Conservation (phyloP, 139 green algal species). For the Zygnema cylindricum region DNA sequence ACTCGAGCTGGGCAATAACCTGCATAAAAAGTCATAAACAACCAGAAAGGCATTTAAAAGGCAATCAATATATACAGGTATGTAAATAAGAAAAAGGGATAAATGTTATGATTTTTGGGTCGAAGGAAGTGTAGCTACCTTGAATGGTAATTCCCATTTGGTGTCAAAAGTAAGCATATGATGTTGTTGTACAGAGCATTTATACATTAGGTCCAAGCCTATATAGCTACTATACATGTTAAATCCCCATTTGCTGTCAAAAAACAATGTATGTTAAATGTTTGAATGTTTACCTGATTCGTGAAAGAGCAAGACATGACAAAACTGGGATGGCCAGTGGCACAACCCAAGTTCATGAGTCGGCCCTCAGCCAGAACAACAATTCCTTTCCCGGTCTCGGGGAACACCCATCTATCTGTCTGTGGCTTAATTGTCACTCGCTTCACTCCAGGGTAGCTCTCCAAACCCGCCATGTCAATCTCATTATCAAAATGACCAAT, state of each 20-base stretch:
- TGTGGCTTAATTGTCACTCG: constrained; percentile 97
- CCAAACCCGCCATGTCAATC: constrained; percentile 97
- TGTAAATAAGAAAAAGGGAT: too few species aligned
- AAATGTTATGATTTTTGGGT: neutral
- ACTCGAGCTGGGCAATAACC: constrained; percentile 98
- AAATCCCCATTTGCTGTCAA: too few species aligned
- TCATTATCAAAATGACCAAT: constrained; percentile 99
- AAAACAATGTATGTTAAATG: too few species aligned
- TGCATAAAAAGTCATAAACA: constrained; percentile 49
- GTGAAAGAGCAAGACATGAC: constrained; percentile 99
- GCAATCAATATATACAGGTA: neutral
- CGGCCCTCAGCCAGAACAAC: constrained; percentile 97
- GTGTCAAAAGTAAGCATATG: too few species aligned
- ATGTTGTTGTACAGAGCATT: too few species aligned
- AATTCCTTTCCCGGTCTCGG: constrained; percentile 93
- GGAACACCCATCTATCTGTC: constrained; percentile 97
- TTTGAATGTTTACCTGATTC: constrained; percentile 84
- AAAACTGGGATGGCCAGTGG: constrained; percentile 98
- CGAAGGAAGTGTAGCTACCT: too few species aligned
- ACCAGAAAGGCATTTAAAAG: neutral
- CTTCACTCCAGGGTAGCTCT: constrained; percentile 89
- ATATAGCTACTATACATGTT: too few species aligned
- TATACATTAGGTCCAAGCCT: too few species aligned
- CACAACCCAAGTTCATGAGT: constrained; percentile 99
- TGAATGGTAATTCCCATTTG: too few species aligned